These are phyloP conservation scores for Hymenoscyphus infarciens DNA, from an alignment of 2,329 filamentous ascomycete genomes.

Conservation along the genomic window DNA sequence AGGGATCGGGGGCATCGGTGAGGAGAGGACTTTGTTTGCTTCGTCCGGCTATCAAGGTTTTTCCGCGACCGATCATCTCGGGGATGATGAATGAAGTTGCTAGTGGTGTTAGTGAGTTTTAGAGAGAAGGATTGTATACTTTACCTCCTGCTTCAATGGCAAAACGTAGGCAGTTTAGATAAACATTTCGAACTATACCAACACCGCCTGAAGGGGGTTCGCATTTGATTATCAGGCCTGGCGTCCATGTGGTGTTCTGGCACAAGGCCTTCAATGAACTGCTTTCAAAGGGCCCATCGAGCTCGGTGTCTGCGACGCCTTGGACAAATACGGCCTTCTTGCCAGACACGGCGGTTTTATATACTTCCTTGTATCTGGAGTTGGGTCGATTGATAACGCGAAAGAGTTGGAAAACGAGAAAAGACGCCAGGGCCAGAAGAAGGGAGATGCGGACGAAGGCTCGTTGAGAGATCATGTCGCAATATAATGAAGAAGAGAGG, in stretches of 20 bases:
- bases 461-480: background rate
- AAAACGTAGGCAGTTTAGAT: conserved; percentile 44
- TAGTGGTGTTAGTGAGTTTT: background rate
- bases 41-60: conserved; percentile 11
- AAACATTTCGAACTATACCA: conserved; percentile 43
- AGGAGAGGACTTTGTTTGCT: background rate
- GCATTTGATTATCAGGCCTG: conserved; percentile 43
- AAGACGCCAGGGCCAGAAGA: background rate
- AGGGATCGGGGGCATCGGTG: conserved; percentile 15
- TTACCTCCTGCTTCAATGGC: conserved; percentile 47
- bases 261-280: conserved; percentile 30
- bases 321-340: conserved; percentile 3
- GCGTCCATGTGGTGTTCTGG: conserved; percentile 39
- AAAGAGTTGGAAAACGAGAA: background rate
- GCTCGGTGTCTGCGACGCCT: conserved; percentile 13
- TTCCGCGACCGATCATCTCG: conserved; percentile 19
- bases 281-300: conserved; percentile 27
- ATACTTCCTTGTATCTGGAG: background rate
- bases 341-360: background rate
- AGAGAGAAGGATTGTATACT: background rate
- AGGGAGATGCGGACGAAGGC: background rate
- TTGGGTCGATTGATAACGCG: background rate
- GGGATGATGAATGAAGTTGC: conserved; percentile 40
- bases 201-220: conserved; percentile 43
- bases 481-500: background rate